Evolutionary conservation across 495 filamentous ascomycete species (phyloP).

Genomic region (Penicillium cataractarum): DNA sequence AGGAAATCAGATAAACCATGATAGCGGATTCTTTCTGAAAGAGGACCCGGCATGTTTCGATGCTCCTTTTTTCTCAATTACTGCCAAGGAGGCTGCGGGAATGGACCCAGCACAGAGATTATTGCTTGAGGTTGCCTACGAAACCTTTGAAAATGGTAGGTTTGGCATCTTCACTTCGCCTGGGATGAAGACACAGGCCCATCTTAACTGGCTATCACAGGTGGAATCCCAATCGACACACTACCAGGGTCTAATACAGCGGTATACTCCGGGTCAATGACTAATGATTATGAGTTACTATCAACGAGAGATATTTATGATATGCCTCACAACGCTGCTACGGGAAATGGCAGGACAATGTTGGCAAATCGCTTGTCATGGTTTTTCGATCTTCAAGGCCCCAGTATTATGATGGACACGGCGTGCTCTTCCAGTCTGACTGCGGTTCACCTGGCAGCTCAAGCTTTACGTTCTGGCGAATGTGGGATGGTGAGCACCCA

Average conservation of each 20-base stretch:
- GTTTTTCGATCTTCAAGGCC: slow-evolving; percentile 46
- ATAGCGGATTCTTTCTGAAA: slow-evolving; percentile 50
- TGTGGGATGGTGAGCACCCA: slow-evolving; percentile 33
- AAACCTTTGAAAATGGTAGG: slow-evolving; percentile 48
- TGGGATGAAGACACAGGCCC: no score
- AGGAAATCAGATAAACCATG: slow-evolving; percentile 27
- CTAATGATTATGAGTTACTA: slow-evolving; percentile 48
- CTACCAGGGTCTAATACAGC: slow-evolving; percentile 49
- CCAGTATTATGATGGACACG: slow-evolving; percentile 46
- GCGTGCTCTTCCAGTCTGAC: slow-evolving; percentile 48
- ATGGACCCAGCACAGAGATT: slow-evolving; percentile 60
- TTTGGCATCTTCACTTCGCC: not conserved
- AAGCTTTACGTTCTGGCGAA: slow-evolving; percentile 42
- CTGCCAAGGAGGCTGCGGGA: slow-evolving; percentile 46
- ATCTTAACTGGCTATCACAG: slow-evolving; percentile 12
- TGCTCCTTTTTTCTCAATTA: slow-evolving; percentile 54
- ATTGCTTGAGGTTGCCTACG: slow-evolving; percentile 51
- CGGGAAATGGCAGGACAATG: slow-evolving; percentile 38
- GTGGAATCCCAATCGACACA: slow-evolving; percentile 37
- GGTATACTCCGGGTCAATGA: slow-evolving; percentile 49
- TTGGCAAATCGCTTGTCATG: slow-evolving; percentile 48
- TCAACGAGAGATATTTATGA: slow-evolving; percentile 42
- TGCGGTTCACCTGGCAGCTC: slow-evolving; percentile 42
- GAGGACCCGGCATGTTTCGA: slow-evolving; percentile 53
- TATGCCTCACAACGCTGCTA: slow-evolving; percentile 33